Evolutionary conservation across 176 grass and related monocot genomes (phyloP).

Genomic region (Thalia dealbata): DNA sequence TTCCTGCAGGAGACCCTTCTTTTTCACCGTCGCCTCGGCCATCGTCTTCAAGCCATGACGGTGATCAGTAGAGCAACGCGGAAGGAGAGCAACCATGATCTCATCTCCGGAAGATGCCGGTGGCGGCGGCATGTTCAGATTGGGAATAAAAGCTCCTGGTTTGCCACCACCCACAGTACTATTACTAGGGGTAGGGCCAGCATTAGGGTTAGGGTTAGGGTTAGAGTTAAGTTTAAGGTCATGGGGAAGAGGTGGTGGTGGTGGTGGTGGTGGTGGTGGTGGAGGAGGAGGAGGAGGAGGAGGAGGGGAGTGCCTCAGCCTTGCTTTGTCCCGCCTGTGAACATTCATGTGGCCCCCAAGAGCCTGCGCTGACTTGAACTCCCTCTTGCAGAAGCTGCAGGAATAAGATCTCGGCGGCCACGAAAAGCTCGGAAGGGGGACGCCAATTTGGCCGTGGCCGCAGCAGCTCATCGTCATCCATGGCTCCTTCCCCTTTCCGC

Average conservation of each 20-base stretch:
- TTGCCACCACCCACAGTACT: background rate
- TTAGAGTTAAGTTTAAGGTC: conserved; percentile 1
- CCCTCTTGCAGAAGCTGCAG: conserved; percentile 47
- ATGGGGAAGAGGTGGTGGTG: conserved; percentile 4
- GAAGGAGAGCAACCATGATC: background rate
- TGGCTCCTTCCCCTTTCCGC: conserved; percentile 18
- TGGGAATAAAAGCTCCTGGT: background rate
- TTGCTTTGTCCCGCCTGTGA: conserved; percentile 34
- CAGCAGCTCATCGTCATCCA: conserved; percentile 7
- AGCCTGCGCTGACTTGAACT: conserved; percentile 40
- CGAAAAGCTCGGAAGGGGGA: conserved; percentile 19
- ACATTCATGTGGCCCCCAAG: conserved; percentile 47
- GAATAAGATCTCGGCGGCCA: conserved; percentile 36
- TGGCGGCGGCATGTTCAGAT: conserved; percentile 23
- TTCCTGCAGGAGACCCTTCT: background rate
- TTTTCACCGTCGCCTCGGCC: background rate
- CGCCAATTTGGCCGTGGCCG: conserved; percentile 9
- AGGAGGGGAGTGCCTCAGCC: conserved; percentile 29
- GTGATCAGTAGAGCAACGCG: background rate
- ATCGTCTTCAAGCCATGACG: background rate
- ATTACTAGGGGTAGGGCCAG: conserved; percentile 22
- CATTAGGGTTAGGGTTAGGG: conserved; percentile 31
- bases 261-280: conserved; percentile 22
- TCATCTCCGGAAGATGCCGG: background rate
- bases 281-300: conserved; percentile 8